Conservation (phyloP, 176 grass and related monocot genomes). For the Raddia guianensis region DNA sequence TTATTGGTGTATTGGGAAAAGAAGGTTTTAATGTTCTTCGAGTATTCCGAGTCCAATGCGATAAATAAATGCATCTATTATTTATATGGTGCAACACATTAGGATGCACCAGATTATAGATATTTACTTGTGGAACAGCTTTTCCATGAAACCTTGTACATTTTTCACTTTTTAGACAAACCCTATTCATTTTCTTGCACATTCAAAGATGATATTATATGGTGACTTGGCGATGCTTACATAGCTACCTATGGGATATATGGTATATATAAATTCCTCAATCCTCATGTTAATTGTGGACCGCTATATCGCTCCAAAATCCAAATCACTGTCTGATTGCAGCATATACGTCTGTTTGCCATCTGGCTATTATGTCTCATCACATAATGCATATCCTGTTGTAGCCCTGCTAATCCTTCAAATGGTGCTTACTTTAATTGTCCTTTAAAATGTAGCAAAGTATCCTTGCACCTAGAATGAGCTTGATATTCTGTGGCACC, state of each 20-base stretch:
- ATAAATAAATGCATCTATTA: slow-evolving; percentile 41
- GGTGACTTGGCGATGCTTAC: not conserved
- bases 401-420: not conserved
- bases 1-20: slow-evolving; percentile 33
- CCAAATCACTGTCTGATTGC: not conserved
- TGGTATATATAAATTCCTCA: not conserved
- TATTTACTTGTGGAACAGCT: slow-evolving; percentile 55
- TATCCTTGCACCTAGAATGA: not conserved
- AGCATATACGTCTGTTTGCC: not conserved
- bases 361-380: slow-evolving; percentile 16
- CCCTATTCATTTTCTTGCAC: slow-evolving; percentile 15
- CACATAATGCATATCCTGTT: slow-evolving; percentile 6
- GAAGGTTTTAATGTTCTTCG: slow-evolving; percentile 41
- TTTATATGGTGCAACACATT: slow-evolving; percentile 44
- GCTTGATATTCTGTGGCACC: not conserved
- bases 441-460: not conserved
- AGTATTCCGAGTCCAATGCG: slow-evolving; percentile 56
- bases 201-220: slow-evolving; percentile 3
- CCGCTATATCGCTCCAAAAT: not conserved
- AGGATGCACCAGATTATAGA: slow-evolving; percentile 39
- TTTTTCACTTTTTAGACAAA: not conserved
- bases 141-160: not conserved
- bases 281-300: not conserved
- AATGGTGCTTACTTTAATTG: not conserved
- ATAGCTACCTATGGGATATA: slow-evolving; percentile 14